Percentiles rank a stretch among this genome's conserved stretches.
phyloP scores from a whole-genome alignment of 331 rosid species.

The Quercus lobata region DNA sequence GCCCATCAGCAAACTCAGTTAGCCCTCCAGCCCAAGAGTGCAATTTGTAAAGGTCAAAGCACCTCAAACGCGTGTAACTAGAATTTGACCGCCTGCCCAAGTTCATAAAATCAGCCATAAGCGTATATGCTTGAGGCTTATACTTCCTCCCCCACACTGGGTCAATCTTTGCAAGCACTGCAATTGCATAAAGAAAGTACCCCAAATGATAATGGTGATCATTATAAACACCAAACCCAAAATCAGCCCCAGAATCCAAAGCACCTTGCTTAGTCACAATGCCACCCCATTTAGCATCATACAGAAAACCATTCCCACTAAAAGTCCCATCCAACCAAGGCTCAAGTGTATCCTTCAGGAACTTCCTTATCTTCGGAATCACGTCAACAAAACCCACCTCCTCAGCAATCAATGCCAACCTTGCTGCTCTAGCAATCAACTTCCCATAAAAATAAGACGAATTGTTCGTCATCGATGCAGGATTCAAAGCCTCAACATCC shows the following conservation, averaged over 20 bases:
- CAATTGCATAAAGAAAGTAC: constrained; percentile 44
- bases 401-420: constrained; percentile 58
- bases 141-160: constrained; percentile 49
- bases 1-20: constrained; percentile 52
- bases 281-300: constrained; percentile 53
- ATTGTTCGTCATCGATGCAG: constrained; percentile 15
- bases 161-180: constrained; percentile 51
- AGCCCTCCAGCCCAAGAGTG: constrained; percentile 62
- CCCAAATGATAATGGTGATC: constrained; percentile 57
- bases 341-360: constrained; percentile 37
- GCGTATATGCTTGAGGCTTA: constrained; percentile 35
- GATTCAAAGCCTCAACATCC: constrained; percentile 38
- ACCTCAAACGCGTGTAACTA: constrained; percentile 39
- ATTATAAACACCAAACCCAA: constrained; percentile 50
- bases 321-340: constrained; percentile 54
- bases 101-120: constrained; percentile 39
- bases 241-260: constrained; percentile 37
- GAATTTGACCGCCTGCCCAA: constrained; percentile 31
- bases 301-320: constrained; percentile 45
- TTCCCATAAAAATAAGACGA: constrained; percentile 50
- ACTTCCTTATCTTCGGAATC: constrained; percentile 34
- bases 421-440: constrained; percentile 45
- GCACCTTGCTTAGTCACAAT: constrained; percentile 43
- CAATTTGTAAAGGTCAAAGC: constrained; percentile 47
- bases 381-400: constrained; percentile 38